Conservation (phyloP, 345 rosid genomes). For the Reutealis trisperma region DNA sequence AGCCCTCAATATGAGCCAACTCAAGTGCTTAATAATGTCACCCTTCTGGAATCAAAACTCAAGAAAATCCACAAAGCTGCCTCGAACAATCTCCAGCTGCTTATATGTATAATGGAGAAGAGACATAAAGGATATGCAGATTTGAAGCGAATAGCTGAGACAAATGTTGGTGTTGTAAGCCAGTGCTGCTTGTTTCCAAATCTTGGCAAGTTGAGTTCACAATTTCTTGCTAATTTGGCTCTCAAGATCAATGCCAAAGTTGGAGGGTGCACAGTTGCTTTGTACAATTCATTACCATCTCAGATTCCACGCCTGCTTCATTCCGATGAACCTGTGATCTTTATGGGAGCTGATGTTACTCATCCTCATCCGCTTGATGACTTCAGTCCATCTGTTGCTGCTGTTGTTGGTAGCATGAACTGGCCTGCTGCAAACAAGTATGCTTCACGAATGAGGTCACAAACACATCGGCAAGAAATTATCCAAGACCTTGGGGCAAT, state of each 20-base stretch:
- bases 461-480: conserved; percentile 91
- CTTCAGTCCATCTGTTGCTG: conserved; percentile 91
- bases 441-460: conserved; percentile 89
- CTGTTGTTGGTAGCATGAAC: conserved; percentile 99
- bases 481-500: conserved; percentile 80
- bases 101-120: conserved; percentile 88
- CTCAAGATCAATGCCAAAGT: conserved; percentile 96
- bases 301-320: conserved; percentile 78
- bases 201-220: conserved; percentile 78
- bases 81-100: conserved; percentile 69
- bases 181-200: conserved; percentile 92
- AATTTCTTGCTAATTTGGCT: conserved; percentile 86
- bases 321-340: conserved; percentile 78
- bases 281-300: conserved; percentile 73
- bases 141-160: conserved; percentile 89
- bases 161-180: conserved; percentile 76
- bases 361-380: conserved; percentile 98
- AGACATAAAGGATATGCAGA: conserved; percentile 93
- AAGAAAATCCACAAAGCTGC: conserved; percentile 70
- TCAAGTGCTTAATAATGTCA: conserved; percentile 74
- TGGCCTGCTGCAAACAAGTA: conserved; percentile 98
- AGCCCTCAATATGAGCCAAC: conserved; percentile 66
- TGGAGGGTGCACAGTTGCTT: conserved; percentile 86
- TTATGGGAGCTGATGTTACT: conserved; percentile 98
- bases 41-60: conserved; percentile 68